Evolutionary conservation across 2,329 filamentous ascomycete genomes (phyloP), one percentile per base, ranked within the genome.

Genomic region (Ramularia endophylla): DNA sequence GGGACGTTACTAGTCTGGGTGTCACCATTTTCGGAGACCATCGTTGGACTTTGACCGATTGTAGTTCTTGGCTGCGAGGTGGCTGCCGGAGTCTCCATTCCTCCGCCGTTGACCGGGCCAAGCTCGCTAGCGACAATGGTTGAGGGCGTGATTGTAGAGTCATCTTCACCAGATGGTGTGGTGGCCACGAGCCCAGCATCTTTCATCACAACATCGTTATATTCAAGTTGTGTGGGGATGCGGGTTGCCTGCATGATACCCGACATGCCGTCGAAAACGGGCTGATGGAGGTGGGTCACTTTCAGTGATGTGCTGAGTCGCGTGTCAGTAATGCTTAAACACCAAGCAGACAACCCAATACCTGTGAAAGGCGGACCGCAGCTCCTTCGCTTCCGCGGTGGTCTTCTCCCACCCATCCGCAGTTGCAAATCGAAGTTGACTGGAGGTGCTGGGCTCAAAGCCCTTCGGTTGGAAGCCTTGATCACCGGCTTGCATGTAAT

Each of bases 401-500:
- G 59, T 55, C 41, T 55, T 66, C 25, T 55, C 54, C 66, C 66
- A 69, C 8, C 62, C 62, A 5, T 65, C 55, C 13, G 56, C 55
- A 18, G 53, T 44, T 1, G 67, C 63, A 45, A 67, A 70, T 20
- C 52, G 51, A 7, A 70, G 50, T 1, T 46, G 53, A 20, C 56
- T 50, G 20, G 60, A 52, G 5, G 47, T 52, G 13, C 52, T 52
- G 8, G 50, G 47, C 8, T 54, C 51, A 35, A 71, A 72, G 3
- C 67, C 68, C n/a, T 55, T 55, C 13, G 69, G 65, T 34, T 67
- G 58, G 47, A 70, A 69, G 2, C 59, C 54, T 19, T 48, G 36
- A 7, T 64, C 59, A 37, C 62, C 65, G 12, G 64, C 54, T n/a
- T 68, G 58, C 3, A 60, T 66, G 48, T 71, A 72, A 40, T 67